Conservation (phyloP, 768 basidiomycete genomes). For the Epithele typhae region DNA sequence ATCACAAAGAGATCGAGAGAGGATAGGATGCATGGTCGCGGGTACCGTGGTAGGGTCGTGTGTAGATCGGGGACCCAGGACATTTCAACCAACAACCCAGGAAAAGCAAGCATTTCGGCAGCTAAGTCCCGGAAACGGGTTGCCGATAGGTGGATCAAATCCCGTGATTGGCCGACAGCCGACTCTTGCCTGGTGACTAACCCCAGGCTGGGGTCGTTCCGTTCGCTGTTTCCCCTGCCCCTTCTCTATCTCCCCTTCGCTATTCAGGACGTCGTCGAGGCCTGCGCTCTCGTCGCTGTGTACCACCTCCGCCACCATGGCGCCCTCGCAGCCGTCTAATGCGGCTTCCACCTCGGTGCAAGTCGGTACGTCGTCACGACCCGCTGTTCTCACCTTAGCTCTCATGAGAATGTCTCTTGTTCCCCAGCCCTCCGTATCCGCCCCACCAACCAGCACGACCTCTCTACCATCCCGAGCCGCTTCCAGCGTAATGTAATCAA, state of each 20-base stretch:
- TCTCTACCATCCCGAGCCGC: conserved; percentile 83
- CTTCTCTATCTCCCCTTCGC: conserved; percentile 8
- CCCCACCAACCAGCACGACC: conserved; percentile 81
- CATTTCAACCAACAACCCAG: not conserved
- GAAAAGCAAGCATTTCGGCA: no score
- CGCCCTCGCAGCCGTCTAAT: conserved; percentile 66
- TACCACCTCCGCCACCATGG: conserved; percentile 47
- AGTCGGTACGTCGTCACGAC: conserved; percentile 66
- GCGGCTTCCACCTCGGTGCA: conserved; percentile 81
- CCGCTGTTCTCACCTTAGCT: conserved; percentile 1
- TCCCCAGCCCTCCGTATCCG: conserved; percentile 81
- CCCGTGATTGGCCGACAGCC: conserved; percentile 10
- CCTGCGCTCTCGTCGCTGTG: conserved; percentile 18
- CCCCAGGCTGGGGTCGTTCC: conserved; percentile 13
- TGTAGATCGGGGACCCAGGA: not conserved
- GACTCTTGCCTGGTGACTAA: conserved; percentile 8
- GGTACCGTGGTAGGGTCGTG: not conserved
- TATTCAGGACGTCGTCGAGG: conserved; percentile 23
- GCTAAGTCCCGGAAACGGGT: no score
- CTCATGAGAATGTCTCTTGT: conserved; percentile 13
- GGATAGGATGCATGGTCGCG: not conserved
- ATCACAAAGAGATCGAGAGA: not conserved
- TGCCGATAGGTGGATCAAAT: conserved; percentile 6
- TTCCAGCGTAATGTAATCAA: conserved; percentile 91
- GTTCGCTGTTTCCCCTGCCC: conserved; percentile 15